Evolutionary conservation across 768 basidiomycete genomes (phyloP), one percentile per base, ranked within the genome.

Genomic region (Kwoniella europaea): DNA sequence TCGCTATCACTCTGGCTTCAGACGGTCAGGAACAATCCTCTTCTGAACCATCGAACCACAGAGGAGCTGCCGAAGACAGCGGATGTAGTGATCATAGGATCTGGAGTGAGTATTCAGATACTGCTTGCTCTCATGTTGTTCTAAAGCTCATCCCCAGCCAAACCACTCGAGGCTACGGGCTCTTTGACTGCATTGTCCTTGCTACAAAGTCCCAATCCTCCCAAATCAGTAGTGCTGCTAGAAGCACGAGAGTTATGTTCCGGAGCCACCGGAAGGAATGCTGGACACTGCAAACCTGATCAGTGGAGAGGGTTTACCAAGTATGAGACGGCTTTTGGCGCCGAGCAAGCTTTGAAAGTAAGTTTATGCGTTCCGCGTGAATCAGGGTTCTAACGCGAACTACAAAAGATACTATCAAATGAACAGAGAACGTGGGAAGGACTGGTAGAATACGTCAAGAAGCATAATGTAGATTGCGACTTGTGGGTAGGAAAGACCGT

Each of bases 171-270:
- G 59, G 42, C 42, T 46, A 64, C 68, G 27, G 77, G 77, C 20
- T 73, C 75, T 1, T 50, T 74, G 10, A 67, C 71, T 9, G 75
- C 73, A 6, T 54, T 76, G 20, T 69, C 71, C 13, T 59, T 79
- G 5, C 66, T 79, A 5, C 59, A 69, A 29, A 62, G 71, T 42
- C 55, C 71, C 5, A 67, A 74, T 20, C 68, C 75, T 42, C 77
- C 77, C 10, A 64, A 63, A 42, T 73, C 85, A 42, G 86, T 90
- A 0, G 88, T 90, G 20, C 84, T 95, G 15, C 82, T 97, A 5
- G 94, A 96, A 78, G 94, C 93, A 3, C 85, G 94, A 76, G 90
- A 92, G 60, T 61, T 75, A 10, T 77, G 73, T 35, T 80, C 79
- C 1, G 81, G 81, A 7, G 81, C 77, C 90, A 94, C 82, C 91